phyloP scores from a whole-genome alignment of 2,329 filamentous ascomycete species.

The Pseudogymnoascus sp. region DNA sequence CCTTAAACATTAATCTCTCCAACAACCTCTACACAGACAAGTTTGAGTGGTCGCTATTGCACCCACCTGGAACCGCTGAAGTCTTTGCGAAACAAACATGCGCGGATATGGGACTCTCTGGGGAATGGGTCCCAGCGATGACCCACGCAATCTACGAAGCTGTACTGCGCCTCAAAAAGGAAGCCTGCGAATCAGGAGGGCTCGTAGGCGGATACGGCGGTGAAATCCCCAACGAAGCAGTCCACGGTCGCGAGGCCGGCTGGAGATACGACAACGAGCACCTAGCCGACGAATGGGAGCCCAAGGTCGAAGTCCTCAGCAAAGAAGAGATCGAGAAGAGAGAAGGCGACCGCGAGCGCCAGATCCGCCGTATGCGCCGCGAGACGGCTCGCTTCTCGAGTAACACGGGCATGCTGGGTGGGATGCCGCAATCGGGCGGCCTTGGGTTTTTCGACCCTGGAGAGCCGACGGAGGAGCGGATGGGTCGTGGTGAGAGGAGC shows the following conservation, averaged over 20 bases:
- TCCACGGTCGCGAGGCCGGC: conserved; percentile 71
- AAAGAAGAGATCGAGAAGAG: conserved; percentile 98
- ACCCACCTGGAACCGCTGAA: conserved; percentile 86
- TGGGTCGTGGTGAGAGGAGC: conserved; percentile 84
- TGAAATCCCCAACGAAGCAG: conserved; percentile 83
- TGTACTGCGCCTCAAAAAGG: conserved; percentile 86
- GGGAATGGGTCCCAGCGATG: conserved; percentile 91
- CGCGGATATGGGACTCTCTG: conserved; percentile 77
- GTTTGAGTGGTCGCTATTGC: conserved; percentile 93
- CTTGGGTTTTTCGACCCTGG: conserved; percentile 44
- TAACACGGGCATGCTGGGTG: conserved; percentile 69
- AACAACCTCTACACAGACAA: conserved; percentile 93
- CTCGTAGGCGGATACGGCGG: conserved; percentile 62
- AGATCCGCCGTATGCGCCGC: conserved; percentile 74
- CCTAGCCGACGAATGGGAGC: conserved; percentile 75
- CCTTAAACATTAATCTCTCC: conserved; percentile 81
- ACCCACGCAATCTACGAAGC: conserved; percentile 97
- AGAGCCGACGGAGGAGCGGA: conserved; percentile 59
- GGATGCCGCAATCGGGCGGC: conserved; percentile 51
- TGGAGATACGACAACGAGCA: conserved; percentile 95
- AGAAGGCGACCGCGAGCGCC: conserved; percentile 86
- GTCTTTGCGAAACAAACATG: conserved; percentile 89
- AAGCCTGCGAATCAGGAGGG: conserved; percentile 86
- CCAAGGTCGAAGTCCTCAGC: conserved; percentile 69
- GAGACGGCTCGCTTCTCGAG: conserved; percentile 91